Base-by-base conservation (phyloP, 345 rosid genomes). In the Gossypioides kirkii region DNA sequence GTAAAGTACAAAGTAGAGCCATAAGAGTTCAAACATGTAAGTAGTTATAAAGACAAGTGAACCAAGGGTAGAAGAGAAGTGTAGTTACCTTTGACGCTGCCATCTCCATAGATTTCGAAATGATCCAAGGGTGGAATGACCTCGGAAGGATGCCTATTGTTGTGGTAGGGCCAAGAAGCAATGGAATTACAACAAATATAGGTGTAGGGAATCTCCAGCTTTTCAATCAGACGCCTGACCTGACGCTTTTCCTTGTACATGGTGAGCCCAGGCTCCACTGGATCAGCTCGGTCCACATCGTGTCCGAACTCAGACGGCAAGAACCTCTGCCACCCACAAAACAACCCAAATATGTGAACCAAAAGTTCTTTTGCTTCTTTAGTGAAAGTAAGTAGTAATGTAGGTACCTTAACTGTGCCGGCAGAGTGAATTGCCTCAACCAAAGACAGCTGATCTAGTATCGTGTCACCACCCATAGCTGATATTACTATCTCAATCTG, bases 231-330 rank as follows among this genome's bases (percentile, higher is more conserved):
- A 18, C 87, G 82, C 49, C 96, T 77, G 0, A 88, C 56, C 58
- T 2, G 11, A 16, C 90, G 85, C 81, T 90, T 90, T 53, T 84
- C 85, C 1, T 16, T 20, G 83, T 90, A 90, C 91, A 87, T 84
- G 0, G 0, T 0, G 5, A 83, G 79, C 1, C 92, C 96, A 0
- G 96, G 96, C 81, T 84, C 86, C 5, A 90, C 91, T 1, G 96
- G 96, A 0, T 85, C 80, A 5, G 96, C 82, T 71, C 89, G 75
- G 54, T 79, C 85, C 63, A 90, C 86, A 22, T 88, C 96, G 64
- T 90, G 96, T 14, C 96, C 96, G 9, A 90, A 90, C 54, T 90
- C 96, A 0, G 96, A 90, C 0, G 96, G 92, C 80, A 88, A 75
- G 53, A 88, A 90, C 49, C 91, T 85, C 96, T 90, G 83, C 77